These are phyloP conservation scores for Paramecium tetraurelia DNA, from an alignment of 73 alveolate species.

Conservation along the genomic window DNA sequence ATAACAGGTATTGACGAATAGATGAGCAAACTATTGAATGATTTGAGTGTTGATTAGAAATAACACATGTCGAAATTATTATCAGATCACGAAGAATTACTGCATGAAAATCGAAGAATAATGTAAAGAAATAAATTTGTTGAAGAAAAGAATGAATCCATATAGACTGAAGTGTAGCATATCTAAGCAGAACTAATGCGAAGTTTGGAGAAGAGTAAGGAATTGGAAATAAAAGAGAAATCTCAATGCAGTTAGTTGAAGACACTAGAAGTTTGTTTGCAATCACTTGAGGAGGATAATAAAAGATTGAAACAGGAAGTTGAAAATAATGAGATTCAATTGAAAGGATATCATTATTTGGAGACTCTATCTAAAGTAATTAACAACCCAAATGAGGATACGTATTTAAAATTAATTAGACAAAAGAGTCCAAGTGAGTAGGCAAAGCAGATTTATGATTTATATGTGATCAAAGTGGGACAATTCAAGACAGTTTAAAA, in stretches of 20 bases:
- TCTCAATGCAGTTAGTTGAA: not conserved
- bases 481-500: not conserved
- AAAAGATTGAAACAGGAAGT: not conserved
- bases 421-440: not conserved
- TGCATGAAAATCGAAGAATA: not conserved
- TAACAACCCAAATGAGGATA: not conserved
- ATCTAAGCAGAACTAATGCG: not conserved
- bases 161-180: not conserved
- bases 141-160: not conserved
- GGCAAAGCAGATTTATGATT: not conserved
- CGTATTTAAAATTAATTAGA: not conserved
- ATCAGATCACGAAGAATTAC: not conserved
- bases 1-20: constrained; percentile 7
- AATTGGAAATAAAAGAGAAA: not conserved
- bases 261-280: not conserved
- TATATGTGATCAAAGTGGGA: not conserved
- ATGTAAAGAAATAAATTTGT: not conserved
- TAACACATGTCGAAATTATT: not conserved
- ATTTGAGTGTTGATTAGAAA: not conserved
- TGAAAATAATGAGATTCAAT: not conserved
- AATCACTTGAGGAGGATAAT: not conserved
- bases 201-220: not conserved
- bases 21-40: not conserved
- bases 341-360: not conserved
- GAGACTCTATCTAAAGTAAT: not conserved